Percentiles rank a stretch among this genome's conserved stretches.
These are phyloP conservation scores for Volutella citrinella DNA, from an alignment of 2,329 filamentous ascomycete species.

Conservation along the genomic window DNA sequence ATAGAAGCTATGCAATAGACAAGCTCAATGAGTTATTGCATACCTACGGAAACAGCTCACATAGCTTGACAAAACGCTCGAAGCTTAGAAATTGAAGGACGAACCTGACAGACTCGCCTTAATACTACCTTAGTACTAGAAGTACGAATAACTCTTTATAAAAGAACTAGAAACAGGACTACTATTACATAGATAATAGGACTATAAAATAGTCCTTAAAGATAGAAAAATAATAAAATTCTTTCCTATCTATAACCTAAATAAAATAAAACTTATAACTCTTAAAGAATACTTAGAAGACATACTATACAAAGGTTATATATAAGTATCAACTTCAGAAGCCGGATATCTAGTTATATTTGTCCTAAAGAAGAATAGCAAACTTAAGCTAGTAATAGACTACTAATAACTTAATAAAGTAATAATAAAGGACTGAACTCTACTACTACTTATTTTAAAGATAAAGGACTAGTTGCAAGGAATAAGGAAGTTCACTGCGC, in stretches of 20 bases:
- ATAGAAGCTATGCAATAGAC: too few species aligned
- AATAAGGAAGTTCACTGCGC: conserved; percentile 2
- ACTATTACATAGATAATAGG: neutral
- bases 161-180: too few species aligned
- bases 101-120: too few species aligned
- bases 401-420: conserved; percentile 25
- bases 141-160: too few species aligned
- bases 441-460: conserved; percentile 23
- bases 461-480: conserved; percentile 17
- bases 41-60: too few species aligned
- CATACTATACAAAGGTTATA: conserved; percentile 15
- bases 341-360: conserved; percentile 15
- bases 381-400: conserved; percentile 23
- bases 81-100: too few species aligned
- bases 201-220: neutral
- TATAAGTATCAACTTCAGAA: conserved; percentile 7
- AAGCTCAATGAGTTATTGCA: too few species aligned
- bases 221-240: neutral
- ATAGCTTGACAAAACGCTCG: too few species aligned
- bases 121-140: too few species aligned
- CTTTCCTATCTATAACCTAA: too few species aligned
- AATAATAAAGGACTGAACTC: conserved; percentile 22
- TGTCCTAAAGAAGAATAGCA: conserved; percentile 18
- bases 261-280: conserved; percentile 5
- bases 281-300: conserved; percentile 5